Percentiles rank a stretch among this genome's conserved stretches.
These are phyloP conservation scores for Thalassiosira profunda DNA, from an alignment of 108 stramenopile species.

Conservation along the genomic window DNA sequence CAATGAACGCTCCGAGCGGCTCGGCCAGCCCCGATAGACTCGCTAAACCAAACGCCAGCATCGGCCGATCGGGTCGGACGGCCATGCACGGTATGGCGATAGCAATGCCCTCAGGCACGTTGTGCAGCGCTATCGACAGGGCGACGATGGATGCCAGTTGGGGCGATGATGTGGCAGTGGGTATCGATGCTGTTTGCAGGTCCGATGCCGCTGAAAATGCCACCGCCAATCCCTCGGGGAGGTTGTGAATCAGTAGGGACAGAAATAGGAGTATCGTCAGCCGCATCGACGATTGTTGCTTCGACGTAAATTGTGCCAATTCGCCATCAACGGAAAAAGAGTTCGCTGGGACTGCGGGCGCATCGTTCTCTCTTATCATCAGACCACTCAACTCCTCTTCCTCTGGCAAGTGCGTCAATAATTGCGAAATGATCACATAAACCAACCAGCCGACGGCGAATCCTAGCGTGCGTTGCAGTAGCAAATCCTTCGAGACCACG, in stretches of 20 bases:
- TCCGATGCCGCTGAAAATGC: slow-evolving; percentile 16
- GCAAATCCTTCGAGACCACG: background rate
- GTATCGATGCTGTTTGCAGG: background rate
- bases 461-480: background rate
- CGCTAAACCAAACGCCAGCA: slow-evolving; percentile 15
- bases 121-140: slow-evolving; percentile 19
- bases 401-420: background rate
- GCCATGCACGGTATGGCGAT: slow-evolving; percentile 20
- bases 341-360: background rate
- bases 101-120: slow-evolving; percentile 26
- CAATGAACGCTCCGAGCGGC: slow-evolving; percentile 16
- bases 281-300: slow-evolving; percentile 20
- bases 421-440: background rate
- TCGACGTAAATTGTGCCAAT: background rate
- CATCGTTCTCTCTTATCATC: background rate
- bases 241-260: slow-evolving; percentile 23
- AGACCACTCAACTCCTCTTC: slow-evolving; percentile 5
- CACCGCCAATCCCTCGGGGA: slow-evolving; percentile 26
- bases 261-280: slow-evolving; percentile 20
- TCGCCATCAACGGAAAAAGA: background rate
- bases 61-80: slow-evolving; percentile 5
- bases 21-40: slow-evolving; percentile 21
- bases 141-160: slow-evolving; percentile 12
- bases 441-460: slow-evolving; percentile 2
- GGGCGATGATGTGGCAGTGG: background rate